Evolutionary conservation across 2,329 filamentous ascomycete genomes (phyloP).

Genomic region (Fusarium lateritium): DNA sequence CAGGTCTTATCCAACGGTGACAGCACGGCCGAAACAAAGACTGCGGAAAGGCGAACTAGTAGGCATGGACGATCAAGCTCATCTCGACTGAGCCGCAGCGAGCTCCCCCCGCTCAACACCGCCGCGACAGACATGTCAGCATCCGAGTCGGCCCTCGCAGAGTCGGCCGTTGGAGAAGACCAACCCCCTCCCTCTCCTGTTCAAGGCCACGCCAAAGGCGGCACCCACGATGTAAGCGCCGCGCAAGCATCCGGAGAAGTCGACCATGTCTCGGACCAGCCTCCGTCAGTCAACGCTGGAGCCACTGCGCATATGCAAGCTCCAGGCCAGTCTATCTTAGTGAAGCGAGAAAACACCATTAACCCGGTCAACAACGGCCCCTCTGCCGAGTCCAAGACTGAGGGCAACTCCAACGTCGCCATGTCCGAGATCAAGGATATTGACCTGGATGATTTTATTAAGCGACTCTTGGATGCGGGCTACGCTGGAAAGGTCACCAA

Average conservation of each 20-base stretch:
- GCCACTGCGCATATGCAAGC: conserved; percentile 72
- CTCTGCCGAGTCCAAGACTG: conserved; percentile 61
- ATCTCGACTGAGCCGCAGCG: conserved; percentile 63
- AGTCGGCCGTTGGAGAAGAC: conserved; percentile 59
- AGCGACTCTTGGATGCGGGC: conserved; percentile 90
- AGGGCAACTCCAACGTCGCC: conserved; percentile 73
- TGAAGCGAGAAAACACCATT: conserved; percentile 81
- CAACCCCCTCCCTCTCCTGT: conserved; percentile 88
- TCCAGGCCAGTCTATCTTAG: conserved; percentile 90
- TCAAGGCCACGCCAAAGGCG: conserved; percentile 79
- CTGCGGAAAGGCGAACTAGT: conserved; percentile 81
- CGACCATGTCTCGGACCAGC: conserved; percentile 92
- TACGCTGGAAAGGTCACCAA: conserved; percentile 98
- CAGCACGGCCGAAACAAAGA: conserved; percentile 64
- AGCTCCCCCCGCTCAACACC: conserved; percentile 59
- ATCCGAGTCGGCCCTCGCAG: conserved; percentile 58
- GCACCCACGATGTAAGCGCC: conserved; percentile 82
- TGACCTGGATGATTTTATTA: conserved; percentile 97
- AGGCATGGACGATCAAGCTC: conserved; percentile 69
- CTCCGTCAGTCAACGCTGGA: conserved; percentile 77
- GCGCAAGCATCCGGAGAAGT: conserved; percentile 92
- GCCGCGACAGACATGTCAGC: conserved; percentile 60
- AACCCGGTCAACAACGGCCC: conserved; percentile 71
- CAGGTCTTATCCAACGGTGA: conserved; percentile 76
- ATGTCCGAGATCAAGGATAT: conserved; percentile 93